A percentile compares a stretch with the other conserved stretches of the same genome.
These are phyloP conservation scores for Hericium rajendrae DNA, from an alignment of 768 basidiomycete genomes.

Conservation along the genomic window DNA sequence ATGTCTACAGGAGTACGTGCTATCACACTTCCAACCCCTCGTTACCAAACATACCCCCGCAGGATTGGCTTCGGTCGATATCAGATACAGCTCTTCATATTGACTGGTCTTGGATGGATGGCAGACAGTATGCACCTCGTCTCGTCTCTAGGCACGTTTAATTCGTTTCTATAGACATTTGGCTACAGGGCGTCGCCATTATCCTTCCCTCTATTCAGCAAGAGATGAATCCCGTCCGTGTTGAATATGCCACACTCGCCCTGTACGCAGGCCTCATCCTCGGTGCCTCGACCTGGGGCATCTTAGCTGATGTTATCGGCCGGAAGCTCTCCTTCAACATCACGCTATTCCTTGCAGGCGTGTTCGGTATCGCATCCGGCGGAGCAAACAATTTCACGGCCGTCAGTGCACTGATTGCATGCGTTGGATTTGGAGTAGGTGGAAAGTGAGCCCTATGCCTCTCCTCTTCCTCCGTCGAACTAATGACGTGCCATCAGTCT, in stretches of 20 bases:
- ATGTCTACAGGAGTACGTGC: background rate
- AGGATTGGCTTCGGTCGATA: conserved; percentile 44
- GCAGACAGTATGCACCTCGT: conserved; percentile 33
- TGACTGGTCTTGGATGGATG: conserved; percentile 40
- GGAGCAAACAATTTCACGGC: conserved; percentile 37
- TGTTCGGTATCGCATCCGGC: conserved; percentile 44
- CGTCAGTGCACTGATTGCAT: conserved; percentile 30
- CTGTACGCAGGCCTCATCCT: conserved; percentile 40
- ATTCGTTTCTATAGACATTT: conserved; percentile 23
- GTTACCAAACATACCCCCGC: background rate
- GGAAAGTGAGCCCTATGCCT: conserved; percentile 33
- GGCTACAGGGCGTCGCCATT: conserved; percentile 39
- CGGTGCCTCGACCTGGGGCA: conserved; percentile 40
- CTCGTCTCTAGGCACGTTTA: background rate
- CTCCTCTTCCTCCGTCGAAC: conserved; percentile 12
- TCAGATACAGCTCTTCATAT: conserved; percentile 36
- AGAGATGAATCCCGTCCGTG: conserved; percentile 31
- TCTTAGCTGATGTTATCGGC: conserved; percentile 40
- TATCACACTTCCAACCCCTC: background rate
- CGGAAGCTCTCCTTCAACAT: conserved; percentile 36
- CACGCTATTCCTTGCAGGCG: conserved; percentile 28
- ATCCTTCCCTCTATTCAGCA: conserved; percentile 34
- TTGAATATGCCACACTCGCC: conserved; percentile 38
- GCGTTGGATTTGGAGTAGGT: conserved; percentile 40
- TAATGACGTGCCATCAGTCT: background rate